Base-by-base conservation (phyloP, 768 basidiomycete genomes). In the Hygrocybe coccinea region DNA sequence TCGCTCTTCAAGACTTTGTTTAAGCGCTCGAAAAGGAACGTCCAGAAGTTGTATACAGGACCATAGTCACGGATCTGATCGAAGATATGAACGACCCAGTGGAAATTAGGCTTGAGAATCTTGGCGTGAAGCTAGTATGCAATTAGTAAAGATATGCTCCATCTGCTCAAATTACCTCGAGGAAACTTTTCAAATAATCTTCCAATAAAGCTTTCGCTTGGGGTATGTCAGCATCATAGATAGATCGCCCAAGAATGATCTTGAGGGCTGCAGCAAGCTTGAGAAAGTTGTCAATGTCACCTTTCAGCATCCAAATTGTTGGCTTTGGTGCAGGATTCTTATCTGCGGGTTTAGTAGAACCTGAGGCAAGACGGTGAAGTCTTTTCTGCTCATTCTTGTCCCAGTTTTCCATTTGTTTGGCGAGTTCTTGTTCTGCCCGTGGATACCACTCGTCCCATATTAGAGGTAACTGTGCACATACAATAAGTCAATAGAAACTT, bases 21-120 rank as follows among this genome's bases (percentile, higher is more conserved):
- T 1, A 74, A 53, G 0, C 66, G 56, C 41, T 74, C 74, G 19
- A 68, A 70, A 0, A 73, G 60, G 49, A 74, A 75, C 0, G 63
- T 69, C 74, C 73, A 75, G 51, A 74, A 75, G 7, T 64, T 64
- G 25, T 71, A 67, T 0, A 75, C 55, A 2, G 74, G 73, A 0
- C 75, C 71, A 50, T 65, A 75, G 39, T 71, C 66, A 0, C 56
- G 59, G 0, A 70, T 57, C 43, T 56, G 64, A 0, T 56, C 61
- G 0, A 61, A 36, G 0, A 69, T 62, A 39, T 76, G 74, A 1
- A 64, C 70, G 0, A 64, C 60, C 29, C 68, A 75, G 51, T 76
- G 75, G 43, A 72, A 69, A 55, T 75, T 76, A 3, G 70, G 75
- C 19, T 61, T 60, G 6, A 76, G 65, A 2, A 64, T 59, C 0